Evolutionary conservation across 805 yeast genomes (phyloP), one percentile per base, ranked within the genome.

Genomic region (Ogataea methylovora): DNA sequence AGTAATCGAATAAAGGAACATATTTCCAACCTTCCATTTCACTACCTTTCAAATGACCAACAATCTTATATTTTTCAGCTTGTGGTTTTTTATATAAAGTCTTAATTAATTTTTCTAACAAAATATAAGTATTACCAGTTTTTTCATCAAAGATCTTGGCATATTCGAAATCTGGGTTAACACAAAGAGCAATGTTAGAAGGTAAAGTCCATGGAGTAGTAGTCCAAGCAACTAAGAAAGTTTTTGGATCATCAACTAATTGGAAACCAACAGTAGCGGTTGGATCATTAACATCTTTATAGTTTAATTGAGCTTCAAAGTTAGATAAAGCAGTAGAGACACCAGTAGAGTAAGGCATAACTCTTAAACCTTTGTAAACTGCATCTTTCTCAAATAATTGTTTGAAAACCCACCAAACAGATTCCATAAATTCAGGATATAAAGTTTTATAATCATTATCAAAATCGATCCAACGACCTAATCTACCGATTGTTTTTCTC

Each of bases 181-280:
- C 97, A 54, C 95, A 88, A 42, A 92, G 72, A 11, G 88, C 90
- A 57, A 92, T 64, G 60, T 92, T 90, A 20, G 95, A 84, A 27
- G 98, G 98, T 55, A 92, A 70, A 33, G 99, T 94, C 99, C 99
- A 92, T 34, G 99, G 99, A 18, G 99, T 92, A 40, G 99, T 92
- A 29, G 99, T 92, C 99, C 99, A 92, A 8, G 97, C 97, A 26
- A 92, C 88, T 45, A 92, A 68, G 45, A 73, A 67, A 35, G 95
- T 84, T 51, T 82, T 76, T 43, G 85, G 87, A 21, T n/a, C 21
- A 42, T 76, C 84, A 22, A 72, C 65, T 37, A 84, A 67, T 43
- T 84, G 84, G 71, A 92, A 94, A 19, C 86, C 94, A 48, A 92
- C 63, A 40, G 96, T 87, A 33, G 94, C 88, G 9, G 96, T 95